phyloP scores from a whole-genome alignment of 2,329 filamentous ascomycete species.

The Nectriaceae sp. region DNA sequence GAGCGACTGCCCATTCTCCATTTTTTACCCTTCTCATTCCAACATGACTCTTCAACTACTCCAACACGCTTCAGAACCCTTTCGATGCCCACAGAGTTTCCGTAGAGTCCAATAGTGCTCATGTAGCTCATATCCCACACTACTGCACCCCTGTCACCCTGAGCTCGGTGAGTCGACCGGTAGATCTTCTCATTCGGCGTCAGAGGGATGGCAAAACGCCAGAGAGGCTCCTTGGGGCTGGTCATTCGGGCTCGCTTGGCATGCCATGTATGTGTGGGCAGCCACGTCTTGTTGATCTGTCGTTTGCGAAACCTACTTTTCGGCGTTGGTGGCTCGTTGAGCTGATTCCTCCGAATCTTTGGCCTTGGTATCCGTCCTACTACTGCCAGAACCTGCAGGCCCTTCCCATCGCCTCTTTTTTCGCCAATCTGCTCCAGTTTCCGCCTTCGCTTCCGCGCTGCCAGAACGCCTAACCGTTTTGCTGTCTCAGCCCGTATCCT shows the following conservation, averaged over 20 bases:
- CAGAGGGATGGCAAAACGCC: constrained; percentile 85
- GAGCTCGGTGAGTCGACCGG: constrained; percentile 79
- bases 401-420: constrained; percentile 15
- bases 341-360: constrained; percentile 69
- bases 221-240: constrained; percentile 73
- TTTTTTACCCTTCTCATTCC: constrained; percentile 64
- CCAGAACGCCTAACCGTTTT: constrained; percentile 66
- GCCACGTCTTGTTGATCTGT: constrained; percentile 86
- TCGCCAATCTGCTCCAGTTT: constrained; percentile 33
- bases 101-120: constrained; percentile 79
- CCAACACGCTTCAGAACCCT: constrained; percentile 68
- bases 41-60: constrained; percentile 59
- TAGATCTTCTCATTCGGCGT: constrained; percentile 91
- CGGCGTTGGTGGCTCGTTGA: constrained; percentile 60
- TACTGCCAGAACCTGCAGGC: constrained; percentile 14
- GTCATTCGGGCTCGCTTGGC: constrained; percentile 92
- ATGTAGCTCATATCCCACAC: constrained; percentile 96
- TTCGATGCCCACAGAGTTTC: constrained; percentile 62
- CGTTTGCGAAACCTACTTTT: constrained; percentile 78
- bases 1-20: constrained; percentile 63
- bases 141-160: constrained; percentile 73
- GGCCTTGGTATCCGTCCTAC: constrained; percentile 47
- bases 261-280: constrained; percentile 93
- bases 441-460: constrained; percentile 54
- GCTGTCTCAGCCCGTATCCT: constrained; percentile 75